Evolutionary conservation across 768 basidiomycete genomes (phyloP).

Genomic region (Myochromella boudieri): DNA sequence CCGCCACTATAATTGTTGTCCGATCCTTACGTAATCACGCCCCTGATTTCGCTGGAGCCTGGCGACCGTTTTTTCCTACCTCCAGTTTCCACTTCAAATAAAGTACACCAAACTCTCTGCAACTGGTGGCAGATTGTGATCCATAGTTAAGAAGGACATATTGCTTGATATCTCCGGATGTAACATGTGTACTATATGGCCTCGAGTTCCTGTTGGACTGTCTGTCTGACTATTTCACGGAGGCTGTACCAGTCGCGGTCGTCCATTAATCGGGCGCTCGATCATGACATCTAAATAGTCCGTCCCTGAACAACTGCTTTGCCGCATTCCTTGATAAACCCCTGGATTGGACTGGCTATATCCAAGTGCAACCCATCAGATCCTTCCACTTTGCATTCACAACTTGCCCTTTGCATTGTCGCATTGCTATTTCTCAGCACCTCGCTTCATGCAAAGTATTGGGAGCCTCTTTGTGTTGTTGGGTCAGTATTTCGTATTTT

Average conservation of each 20-base stretch:
- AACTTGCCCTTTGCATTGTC: background rate
- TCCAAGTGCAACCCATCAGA: constrained; percentile 6
- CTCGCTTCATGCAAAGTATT: constrained; percentile 13
- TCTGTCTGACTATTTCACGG: constrained; percentile 27
- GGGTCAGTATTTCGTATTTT: background rate
- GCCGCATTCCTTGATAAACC: constrained; percentile 31
- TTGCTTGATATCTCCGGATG: constrained; percentile 18
- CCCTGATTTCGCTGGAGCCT: too few species aligned
- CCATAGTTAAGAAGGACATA: constrained; percentile 6
- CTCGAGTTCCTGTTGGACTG: constrained; percentile 19
- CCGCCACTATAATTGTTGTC: constrained; percentile 10
- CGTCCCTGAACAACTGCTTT: constrained; percentile 27
- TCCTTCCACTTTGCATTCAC: background rate
- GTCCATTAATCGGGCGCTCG: constrained; percentile 27
- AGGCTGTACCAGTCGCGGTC: constrained; percentile 32
- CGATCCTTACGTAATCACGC: constrained; percentile 20
- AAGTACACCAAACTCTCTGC: constrained; percentile 4
- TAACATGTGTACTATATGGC: constrained; percentile 26
- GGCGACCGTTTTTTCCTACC: constrained; percentile 7
- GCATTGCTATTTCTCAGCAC: background rate
- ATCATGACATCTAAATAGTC: constrained; percentile 26
- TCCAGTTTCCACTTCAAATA: background rate
- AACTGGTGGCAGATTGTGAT: constrained; percentile 13
- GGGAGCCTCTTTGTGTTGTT: constrained; percentile 5
- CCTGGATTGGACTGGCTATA: constrained; percentile 12